Base-by-base conservation (phyloP, 139 green algal species). In the Coelastrella sp. region DNA sequence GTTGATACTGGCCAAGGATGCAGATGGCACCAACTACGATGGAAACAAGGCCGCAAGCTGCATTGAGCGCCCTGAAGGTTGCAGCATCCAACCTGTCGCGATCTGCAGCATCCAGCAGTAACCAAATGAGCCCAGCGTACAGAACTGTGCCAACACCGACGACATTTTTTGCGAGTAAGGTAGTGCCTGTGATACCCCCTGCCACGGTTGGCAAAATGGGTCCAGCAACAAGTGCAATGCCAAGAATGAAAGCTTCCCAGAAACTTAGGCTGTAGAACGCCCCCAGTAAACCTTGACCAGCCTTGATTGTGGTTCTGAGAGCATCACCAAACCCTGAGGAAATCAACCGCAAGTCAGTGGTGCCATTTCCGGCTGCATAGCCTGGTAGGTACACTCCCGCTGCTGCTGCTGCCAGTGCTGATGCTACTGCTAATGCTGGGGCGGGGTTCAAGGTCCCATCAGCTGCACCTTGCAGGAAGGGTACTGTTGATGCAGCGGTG, bases 191-290 rank as follows among this genome's bases (percentile, higher is more conserved):
- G 25, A 87, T 87, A 14, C 76, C 81, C 0, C 24, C 81, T 24
- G 59, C 58, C n/a, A 87, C 59, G n/a, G 81, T 78, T 12, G 81
- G 81, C 61, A 87, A n/a, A 63, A 87, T 87, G n/a, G 81, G 81
- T 12, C 81, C 81, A 14, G 22, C 60, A 25, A 74, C 22, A n/a
- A 87, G 60, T 20, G 81, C 81, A 8, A 87, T 25, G 14, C 81
- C 81, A n/a, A 87, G 61, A 14, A 87, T 76, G 24, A 87, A 27
- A 7, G n/a, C 22, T 63, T 87, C 81, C 81, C 81, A 87, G 61
- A 87, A 87, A 63, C 61, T 87, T 4, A 87, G 24, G 61, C 60
- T 75, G 81, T 87, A 87, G 60, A 87, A 87, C 6, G 24, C 81
- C 8, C 81, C 81, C 9, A 63, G 14, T 63, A 75, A 15, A 27